Base-by-base conservation (phyloP, 805 yeast genomes). In the Metschnikowia henanensis region DNA sequence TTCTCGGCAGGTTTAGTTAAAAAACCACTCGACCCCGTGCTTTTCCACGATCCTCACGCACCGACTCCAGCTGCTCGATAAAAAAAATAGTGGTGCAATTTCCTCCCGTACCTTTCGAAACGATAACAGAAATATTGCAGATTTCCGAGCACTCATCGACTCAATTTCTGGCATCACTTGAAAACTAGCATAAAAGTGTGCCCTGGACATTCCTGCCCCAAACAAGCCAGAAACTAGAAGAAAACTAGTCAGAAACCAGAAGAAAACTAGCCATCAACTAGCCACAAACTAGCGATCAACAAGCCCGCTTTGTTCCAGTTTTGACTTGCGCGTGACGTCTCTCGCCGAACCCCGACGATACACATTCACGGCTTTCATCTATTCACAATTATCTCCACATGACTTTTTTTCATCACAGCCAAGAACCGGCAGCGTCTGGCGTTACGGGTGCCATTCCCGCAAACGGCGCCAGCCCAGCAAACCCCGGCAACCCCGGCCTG, bases 331-430 rank as follows among this genome's bases (percentile, higher is more conserved):
- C 26, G 26, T 23, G 26, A 23, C 26, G n/a, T n/a, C 26, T 3
- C 26, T 13, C 26, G 26, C 26, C 26, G n/a, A n/a, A n/a, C n/a
- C n/a, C n/a, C n/a, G n/a, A n/a, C n/a, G n/a, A n/a, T n/a, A n/a
- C n/a, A n/a, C n/a, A n/a, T n/a, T n/a, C n/a, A n/a, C n/a, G n/a
- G n/a, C n/a, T n/a, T n/a, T n/a, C n/a, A n/a, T n/a, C n/a, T n/a
- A n/a, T n/a, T n/a, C n/a, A n/a, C n/a, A n/a, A n/a, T n/a, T n/a
- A n/a, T n/a, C n/a, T n/a, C 9, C 15, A 30, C 29, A 47, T 41
- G 45, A 13, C 52, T 26, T 13, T 35, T 21, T 33, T 30, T 22
- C 46, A 21, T 25, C 39, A 44, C 35, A 21, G 18, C 43, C 12
- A 22, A 20, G 13, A 17, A 6, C 12, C 35, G n/a, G n/a, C 42